Base-by-base conservation (phyloP, 2,329 filamentous ascomycete species). In the Clonostachys chloroleuca region DNA sequence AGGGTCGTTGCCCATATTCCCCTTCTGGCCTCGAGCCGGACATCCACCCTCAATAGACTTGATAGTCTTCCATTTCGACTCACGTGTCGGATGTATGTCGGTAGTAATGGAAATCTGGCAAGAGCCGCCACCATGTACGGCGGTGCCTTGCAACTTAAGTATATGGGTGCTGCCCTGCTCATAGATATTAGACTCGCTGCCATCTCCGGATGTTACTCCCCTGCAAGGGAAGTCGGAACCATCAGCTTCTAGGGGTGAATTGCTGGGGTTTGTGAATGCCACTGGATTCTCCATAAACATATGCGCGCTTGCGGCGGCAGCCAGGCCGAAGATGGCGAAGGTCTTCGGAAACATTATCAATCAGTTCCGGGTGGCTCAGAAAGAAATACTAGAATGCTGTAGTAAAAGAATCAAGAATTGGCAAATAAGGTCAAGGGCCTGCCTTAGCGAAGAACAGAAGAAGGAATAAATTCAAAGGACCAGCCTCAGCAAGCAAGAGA, bases 91-190 rank as follows among this genome's bases (percentile, higher is more conserved):
- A 12, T 76, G 68, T 12, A 75, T 72, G 55, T 96, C 92, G n/a
- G 87, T 90, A 0, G 92, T 94, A 56, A 99, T 71, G 8, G 86
- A 87, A 49, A 97, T 70, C 59, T 99, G 94, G 71, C 94, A 97
- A 1, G 89, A 95, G 0, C 94, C 94, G 46, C 94, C 94, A 16
- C 92, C 92, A 56, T 99, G 94, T 0, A 85, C 82, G 4, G 91
- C 91, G 43, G 75, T 71, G 34, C 91, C 92, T 0, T 69, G 69
- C 65, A 96, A 89, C 0, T 68, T 64, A 2, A 96, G 74, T 0
- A 70, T 63, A 16, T 68, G 63, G 0, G 49, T 60, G 57, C 65
- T 65, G 2, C 67, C 67, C 3, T 66, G 59, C 1, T 75, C 69
- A 65, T 87, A 88, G 1, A 71, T 61, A 56, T 89, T 89, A 10